A percentile compares a stretch with the other conserved stretches of the same genome.
These are phyloP conservation scores for Chrysochromulina tobinii DNA, from an alignment of 78 protist genomes.

Conservation along the genomic window DNA sequence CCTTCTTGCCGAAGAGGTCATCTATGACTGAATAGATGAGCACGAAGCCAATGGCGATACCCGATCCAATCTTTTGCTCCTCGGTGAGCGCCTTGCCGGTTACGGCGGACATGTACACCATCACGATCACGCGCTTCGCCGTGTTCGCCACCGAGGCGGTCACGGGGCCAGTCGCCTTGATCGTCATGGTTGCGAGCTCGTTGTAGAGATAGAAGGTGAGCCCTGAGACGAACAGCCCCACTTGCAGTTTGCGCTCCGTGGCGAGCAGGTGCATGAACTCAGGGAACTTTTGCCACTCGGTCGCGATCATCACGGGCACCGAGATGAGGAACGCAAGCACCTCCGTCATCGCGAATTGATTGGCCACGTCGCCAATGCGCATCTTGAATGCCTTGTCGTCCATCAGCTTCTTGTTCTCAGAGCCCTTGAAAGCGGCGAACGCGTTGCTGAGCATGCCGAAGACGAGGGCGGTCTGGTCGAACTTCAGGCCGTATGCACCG, in stretches of 20 bases:
- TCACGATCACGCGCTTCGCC: conserved; percentile 24
- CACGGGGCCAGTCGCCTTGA: not conserved
- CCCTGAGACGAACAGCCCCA: not conserved
- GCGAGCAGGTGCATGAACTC: not conserved
- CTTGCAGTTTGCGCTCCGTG: not conserved
- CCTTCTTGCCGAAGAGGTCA: not conserved
- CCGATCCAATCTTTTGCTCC: not conserved
- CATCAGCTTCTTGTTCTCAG: conserved; percentile 16
- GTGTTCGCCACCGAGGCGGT: conserved; percentile 16
- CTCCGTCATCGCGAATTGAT: conserved; percentile 1
- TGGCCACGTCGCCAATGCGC: not conserved
- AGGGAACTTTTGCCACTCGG: not conserved
- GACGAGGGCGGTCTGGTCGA: not conserved
- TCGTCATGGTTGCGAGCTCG: conserved; percentile 18
- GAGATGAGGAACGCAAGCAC: conserved; percentile 1
- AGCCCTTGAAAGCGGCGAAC: conserved; percentile 15
- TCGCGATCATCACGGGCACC: not conserved
- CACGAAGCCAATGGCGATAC: not conserved
- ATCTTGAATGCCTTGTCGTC: not conserved
- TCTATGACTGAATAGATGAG: not conserved
- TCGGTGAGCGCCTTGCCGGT: not conserved
- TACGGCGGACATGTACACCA: not conserved
- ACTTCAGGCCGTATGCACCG: not conserved
- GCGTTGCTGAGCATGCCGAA: not conserved
- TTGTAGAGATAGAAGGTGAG: conserved; percentile 11